phyloP scores from a whole-genome alignment of 208 protist species.

The Willaertia magna region DNA sequence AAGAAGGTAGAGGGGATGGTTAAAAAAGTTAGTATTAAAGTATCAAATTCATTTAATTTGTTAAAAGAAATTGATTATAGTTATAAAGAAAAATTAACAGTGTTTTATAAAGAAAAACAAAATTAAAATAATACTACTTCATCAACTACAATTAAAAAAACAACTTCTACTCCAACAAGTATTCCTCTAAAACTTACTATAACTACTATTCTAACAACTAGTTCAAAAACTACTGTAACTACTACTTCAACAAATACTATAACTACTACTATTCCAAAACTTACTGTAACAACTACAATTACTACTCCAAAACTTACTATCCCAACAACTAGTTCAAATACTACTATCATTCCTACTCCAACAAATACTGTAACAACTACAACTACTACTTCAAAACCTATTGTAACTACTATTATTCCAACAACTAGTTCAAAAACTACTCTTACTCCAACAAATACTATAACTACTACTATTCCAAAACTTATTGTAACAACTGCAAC shows the following conservation, averaged over 20 bases:
- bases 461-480: not conserved
- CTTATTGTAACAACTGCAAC: not conserved
- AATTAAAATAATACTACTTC: too few relatives aligned
- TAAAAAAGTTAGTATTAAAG: too few relatives aligned
- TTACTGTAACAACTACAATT: not conserved
- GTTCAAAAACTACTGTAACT: not conserved
- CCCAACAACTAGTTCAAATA: not conserved
- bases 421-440: not conserved
- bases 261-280: not conserved
- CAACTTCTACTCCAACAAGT: not conserved
- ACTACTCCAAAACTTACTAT: not conserved
- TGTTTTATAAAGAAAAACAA: too few relatives aligned
- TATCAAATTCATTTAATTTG: too few relatives aligned
- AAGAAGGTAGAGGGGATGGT: too few relatives aligned
- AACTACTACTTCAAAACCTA: not conserved
- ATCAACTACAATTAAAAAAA: not conserved
- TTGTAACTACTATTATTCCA: not conserved
- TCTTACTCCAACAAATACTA: not conserved
- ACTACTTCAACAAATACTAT: not conserved
- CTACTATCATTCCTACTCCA: not conserved
- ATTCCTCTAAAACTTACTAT: not conserved
- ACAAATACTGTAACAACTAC: not conserved
- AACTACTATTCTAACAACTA: not conserved
- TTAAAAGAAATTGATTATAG: too few relatives aligned
- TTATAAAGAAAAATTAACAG: too few relatives aligned